A percentile compares a stretch with the other conserved stretches of the same genome.
These are phyloP conservation scores for Beauveria brongniartii DNA, from an alignment of 2,329 filamentous ascomycete species.

Conservation along the genomic window DNA sequence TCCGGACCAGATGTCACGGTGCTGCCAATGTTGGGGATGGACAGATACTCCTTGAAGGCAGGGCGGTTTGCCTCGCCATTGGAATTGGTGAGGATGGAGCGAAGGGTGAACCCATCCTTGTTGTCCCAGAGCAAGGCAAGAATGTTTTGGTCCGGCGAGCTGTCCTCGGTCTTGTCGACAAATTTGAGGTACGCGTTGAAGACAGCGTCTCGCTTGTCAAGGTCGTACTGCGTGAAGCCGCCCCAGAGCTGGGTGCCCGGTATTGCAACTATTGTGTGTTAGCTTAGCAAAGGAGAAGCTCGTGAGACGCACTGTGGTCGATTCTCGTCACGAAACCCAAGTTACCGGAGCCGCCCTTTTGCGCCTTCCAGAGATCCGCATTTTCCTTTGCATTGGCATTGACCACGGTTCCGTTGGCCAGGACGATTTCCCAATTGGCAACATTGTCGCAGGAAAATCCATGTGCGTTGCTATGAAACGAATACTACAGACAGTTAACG, in stretches of 20 bases:
- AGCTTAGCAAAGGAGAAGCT: neutral
- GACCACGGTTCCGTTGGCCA: conserved; percentile 31
- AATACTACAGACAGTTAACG: conserved; percentile 17
- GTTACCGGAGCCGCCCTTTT: conserved; percentile 40
- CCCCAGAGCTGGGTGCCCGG: conserved; percentile 21
- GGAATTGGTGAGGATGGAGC: conserved; percentile 21
- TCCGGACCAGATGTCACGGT: conserved; percentile 18
- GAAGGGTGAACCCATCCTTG: conserved; percentile 12
- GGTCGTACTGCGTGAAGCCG: conserved; percentile 20
- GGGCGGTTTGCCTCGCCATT: conserved; percentile 17
- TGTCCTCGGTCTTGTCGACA: conserved; percentile 19
- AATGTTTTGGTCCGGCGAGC: conserved; percentile 23
- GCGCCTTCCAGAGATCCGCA: conserved; percentile 34
- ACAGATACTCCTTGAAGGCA: conserved; percentile 18
- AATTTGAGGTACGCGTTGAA: conserved; percentile 23
- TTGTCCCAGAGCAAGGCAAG: conserved; percentile 17
- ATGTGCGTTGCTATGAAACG: conserved; percentile 21
- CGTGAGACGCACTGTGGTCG: conserved; percentile 13
- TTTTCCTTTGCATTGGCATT: conserved; percentile 30
- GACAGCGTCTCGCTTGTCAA: conserved; percentile 17
- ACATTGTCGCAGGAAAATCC: conserved; percentile 36
- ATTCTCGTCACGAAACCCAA: conserved; percentile 31
- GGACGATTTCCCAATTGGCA: conserved; percentile 34
- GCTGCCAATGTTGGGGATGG: conserved; percentile 16
- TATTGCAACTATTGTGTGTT: conserved; percentile 12